phyloP scores from a whole-genome alignment of 352 stramenopile genomes.

The Aphanomyces euteiches region DNA sequence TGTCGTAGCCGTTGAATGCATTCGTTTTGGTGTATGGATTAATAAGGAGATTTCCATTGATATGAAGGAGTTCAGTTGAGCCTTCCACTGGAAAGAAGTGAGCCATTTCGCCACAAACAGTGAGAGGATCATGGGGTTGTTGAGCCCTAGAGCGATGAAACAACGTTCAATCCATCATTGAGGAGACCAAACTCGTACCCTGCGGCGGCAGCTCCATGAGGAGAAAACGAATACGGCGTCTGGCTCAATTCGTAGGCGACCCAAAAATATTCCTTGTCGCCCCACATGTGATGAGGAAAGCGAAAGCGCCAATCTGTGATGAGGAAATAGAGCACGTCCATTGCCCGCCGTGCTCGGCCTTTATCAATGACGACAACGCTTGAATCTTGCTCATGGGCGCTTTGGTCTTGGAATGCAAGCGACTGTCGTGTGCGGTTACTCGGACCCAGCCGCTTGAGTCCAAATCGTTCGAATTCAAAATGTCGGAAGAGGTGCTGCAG shows the following conservation, averaged over 20 bases:
- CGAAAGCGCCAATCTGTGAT: constrained; percentile 59
- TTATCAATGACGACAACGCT: constrained; percentile 74
- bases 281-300: constrained; percentile 23
- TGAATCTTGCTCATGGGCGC: constrained; percentile 64
- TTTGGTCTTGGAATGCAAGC: constrained; percentile 27
- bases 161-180: too few relatives aligned
- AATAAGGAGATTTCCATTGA: constrained; percentile 26
- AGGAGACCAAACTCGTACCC: constrained; percentile 43
- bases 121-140: constrained; percentile 39
- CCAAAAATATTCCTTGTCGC: constrained; percentile 76
- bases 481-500: neutral
- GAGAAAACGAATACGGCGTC: constrained; percentile 56
- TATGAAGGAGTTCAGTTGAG: constrained; percentile 5
- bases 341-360: constrained; percentile 38
- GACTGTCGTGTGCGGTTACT: neutral
- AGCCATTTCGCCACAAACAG: constrained; percentile 61
- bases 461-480: constrained; percentile 16
- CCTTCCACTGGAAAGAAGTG: constrained; percentile 47
- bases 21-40: constrained; percentile 24
- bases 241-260: constrained; percentile 60
- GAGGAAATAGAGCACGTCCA: constrained; percentile 64
- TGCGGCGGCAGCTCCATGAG: constrained; percentile 49
- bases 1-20: constrained; percentile 10
- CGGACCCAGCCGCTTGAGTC: neutral
- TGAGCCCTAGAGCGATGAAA: neutral